These are phyloP conservation scores for Candida chilensis DNA, from an alignment of 805 yeast species.

Conservation along the genomic window DNA sequence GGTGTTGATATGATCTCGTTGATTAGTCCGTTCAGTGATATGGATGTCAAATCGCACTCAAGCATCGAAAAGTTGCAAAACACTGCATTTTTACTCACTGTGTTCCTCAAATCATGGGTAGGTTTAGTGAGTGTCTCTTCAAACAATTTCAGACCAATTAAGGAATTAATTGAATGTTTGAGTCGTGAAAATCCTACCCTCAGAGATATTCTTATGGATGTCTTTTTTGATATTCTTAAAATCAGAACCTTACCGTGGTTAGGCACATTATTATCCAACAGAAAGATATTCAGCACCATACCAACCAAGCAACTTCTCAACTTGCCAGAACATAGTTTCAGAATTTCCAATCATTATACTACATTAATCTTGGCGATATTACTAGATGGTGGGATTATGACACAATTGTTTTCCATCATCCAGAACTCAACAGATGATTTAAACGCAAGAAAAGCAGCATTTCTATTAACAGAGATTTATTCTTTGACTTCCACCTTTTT, in stretches of 20 bases:
- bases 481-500: slow-evolving; percentile 43
- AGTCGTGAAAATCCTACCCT: slow-evolving; percentile 44
- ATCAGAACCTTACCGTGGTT: slow-evolving; percentile 51
- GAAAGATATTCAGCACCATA: slow-evolving; percentile 4
- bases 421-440: slow-evolving; percentile 31
- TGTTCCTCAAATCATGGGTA: slow-evolving; percentile 61
- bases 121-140: slow-evolving; percentile 64
- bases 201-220: slow-evolving; percentile 59
- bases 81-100: slow-evolving; percentile 48
- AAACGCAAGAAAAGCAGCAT: slow-evolving; percentile 48
- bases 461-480: slow-evolving; percentile 54
- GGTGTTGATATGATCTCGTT: slow-evolving; percentile 57
- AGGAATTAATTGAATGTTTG: slow-evolving; percentile 53
- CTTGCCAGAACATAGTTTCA: slow-evolving; percentile 28
- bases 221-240: slow-evolving; percentile 59
- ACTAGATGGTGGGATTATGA: slow-evolving; percentile 45
- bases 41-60: slow-evolving; percentile 36
- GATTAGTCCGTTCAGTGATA: slow-evolving; percentile 64
- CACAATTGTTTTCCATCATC: slow-evolving; percentile 33
- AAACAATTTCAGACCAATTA: slow-evolving; percentile 44
- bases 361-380: slow-evolving; percentile 51
- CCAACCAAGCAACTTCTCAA: slow-evolving; percentile 5
- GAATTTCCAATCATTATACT: slow-evolving; percentile 51
- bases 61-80: slow-evolving; percentile 49
- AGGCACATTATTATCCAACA: slow-evolving; percentile 5